Conservation (phyloP, 1,139 yeast species). For the Kodamaea plutei region DNA sequence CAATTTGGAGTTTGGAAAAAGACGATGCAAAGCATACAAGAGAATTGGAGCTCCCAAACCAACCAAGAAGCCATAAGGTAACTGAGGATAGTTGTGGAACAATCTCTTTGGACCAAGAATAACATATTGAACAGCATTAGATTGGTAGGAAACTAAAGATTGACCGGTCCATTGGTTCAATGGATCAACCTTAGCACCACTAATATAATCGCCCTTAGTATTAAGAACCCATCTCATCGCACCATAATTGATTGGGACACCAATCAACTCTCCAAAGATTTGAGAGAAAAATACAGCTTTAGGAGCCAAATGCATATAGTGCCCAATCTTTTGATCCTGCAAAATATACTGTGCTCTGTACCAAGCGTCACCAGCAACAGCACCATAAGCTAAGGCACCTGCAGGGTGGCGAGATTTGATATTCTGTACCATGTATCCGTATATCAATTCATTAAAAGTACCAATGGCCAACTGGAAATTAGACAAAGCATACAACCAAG, state of each 20-base stretch:
- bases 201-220: constrained; percentile 34
- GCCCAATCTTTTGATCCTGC: constrained; percentile 46
- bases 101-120: constrained; percentile 44
- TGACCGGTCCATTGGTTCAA: constrained; percentile 54
- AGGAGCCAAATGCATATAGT: constrained; percentile 48
- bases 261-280: constrained; percentile 46
- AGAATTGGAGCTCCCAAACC: constrained; percentile 37
- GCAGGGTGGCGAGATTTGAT: constrained; percentile 35
- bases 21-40: constrained; percentile 27
- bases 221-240: constrained; percentile 44
- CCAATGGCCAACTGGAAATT: constrained; percentile 52
- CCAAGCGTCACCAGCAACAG: constrained; percentile 53
- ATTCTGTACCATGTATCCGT: constrained; percentile 42
- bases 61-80: constrained; percentile 43
- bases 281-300: constrained; percentile 45
- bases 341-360: constrained; percentile 48
- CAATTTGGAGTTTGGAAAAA: constrained; percentile 17
- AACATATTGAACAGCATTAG: constrained; percentile 49
- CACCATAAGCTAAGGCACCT: constrained; percentile 46
- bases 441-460: constrained; percentile 46
- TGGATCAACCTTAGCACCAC: constrained; percentile 39
- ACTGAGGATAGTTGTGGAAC: constrained; percentile 34
- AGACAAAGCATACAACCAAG: constrained; percentile 49
- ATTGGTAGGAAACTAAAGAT: constrained; percentile 34
- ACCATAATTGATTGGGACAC: constrained; percentile 46